These are phyloP conservation scores for Solanum piurae DNA, from an alignment of 257 asterid genomes.

Conservation along the genomic window DNA sequence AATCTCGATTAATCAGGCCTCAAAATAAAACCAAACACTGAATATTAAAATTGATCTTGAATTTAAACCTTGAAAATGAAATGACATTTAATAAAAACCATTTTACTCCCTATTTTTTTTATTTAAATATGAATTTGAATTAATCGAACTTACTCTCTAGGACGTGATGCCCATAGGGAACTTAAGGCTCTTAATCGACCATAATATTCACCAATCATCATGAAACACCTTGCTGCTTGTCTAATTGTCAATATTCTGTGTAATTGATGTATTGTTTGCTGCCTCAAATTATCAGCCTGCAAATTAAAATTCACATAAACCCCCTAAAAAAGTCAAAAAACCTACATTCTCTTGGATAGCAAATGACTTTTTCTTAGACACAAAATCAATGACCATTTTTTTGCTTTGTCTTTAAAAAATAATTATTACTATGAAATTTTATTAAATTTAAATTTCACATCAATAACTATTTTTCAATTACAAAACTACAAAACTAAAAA, in stretches of 20 bases:
- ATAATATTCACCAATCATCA: slow-evolving; percentile 85
- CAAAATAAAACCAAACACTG: neutral
- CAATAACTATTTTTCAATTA: neutral
- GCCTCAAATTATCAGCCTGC: slow-evolving; percentile 90
- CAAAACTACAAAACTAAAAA: neutral
- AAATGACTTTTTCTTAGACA: neutral
- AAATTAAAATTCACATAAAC: neutral
- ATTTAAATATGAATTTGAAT: neutral
- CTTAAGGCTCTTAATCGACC: slow-evolving; percentile 83
- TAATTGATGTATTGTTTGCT: slow-evolving; percentile 81
- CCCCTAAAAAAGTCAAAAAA: neutral
- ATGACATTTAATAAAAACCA: rapidly evolving
- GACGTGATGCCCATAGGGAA: slow-evolving; percentile 90
- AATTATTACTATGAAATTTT: neutral
- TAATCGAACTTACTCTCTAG: slow-evolving; percentile 48
- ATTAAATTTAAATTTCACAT: neutral
- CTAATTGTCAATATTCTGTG: slow-evolving; percentile 62
- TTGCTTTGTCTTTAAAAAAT: neutral
- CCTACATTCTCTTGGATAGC: neutral
- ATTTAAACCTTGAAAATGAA: neutral
- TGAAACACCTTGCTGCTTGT: slow-evolving; percentile 76
- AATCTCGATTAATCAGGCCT: neutral
- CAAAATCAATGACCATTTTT: neutral
- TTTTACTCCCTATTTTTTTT: neutral
- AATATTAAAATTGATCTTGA: neutral